A percentile compares a stretch with the other conserved stretches of the same genome.
Evolutionary conservation across 768 basidiomycete genomes (phyloP).

Genomic region (Agrocybe praecox): DNA sequence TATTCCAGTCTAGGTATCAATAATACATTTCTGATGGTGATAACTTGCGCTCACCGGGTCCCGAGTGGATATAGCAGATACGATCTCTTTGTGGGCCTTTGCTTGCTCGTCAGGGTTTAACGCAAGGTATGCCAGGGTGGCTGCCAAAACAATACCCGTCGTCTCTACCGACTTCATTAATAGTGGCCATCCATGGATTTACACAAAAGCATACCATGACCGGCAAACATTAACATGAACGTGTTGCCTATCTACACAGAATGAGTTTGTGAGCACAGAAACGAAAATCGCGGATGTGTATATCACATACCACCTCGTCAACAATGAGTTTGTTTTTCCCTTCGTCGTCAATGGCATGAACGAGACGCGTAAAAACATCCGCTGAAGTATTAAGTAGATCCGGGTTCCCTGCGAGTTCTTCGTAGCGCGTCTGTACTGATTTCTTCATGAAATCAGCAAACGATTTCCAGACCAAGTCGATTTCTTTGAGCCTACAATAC

Average conservation of each 20-base stretch:
- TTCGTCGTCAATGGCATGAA: conserved; percentile 15
- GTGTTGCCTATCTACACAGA: conserved; percentile 22
- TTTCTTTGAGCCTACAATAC: conserved; percentile 14
- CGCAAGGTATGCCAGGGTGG: conserved; percentile 5
- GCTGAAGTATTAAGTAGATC: neutral
- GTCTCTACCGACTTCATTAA: conserved; percentile 4
- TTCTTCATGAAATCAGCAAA: conserved; percentile 17
- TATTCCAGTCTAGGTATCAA: neutral
- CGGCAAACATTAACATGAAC: conserved; percentile 25
- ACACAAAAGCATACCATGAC: conserved; percentile 18
- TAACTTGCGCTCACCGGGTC: conserved; percentile 9
- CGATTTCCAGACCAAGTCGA: conserved; percentile 16
- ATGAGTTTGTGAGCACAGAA: neutral
- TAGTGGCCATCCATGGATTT: neutral
- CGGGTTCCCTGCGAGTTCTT: conserved; percentile 7
- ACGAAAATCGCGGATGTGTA: neutral
- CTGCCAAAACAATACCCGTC: conserved; percentile 8
- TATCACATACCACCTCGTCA: conserved; percentile 23
- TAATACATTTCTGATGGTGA: neutral
- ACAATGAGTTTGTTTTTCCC: conserved; percentile 19
- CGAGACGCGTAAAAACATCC: conserved; percentile 20
- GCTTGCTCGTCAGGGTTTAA: conserved; percentile 9
- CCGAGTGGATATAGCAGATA: neutral
- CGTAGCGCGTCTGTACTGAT: conserved; percentile 4
- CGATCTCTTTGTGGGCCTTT: conserved; percentile 9